Conservation (phyloP, 352 stramenopile species). For the Globisporangium paroecandrum region DNA sequence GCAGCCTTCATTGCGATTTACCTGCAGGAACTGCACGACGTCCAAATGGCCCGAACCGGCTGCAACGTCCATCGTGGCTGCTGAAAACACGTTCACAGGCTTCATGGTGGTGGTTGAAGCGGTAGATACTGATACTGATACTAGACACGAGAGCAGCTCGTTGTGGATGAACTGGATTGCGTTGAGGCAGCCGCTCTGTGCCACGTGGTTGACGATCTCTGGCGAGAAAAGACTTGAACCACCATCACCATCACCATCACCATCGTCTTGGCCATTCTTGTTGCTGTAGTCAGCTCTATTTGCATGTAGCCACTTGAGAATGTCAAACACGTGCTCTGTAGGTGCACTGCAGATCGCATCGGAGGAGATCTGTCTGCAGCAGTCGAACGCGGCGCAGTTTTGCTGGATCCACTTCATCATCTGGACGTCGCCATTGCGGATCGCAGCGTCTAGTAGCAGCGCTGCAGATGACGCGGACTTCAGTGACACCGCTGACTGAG, state of each 20-base stretch:
- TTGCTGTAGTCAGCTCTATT: neutral
- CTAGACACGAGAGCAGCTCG: neutral
- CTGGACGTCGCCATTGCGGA: neutral
- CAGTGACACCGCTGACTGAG: neutral
- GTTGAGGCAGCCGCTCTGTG: neutral
- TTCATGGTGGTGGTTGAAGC: neutral
- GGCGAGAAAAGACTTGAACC: neutral
- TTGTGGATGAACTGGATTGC: slow-evolving; percentile 8
- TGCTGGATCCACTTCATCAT: slow-evolving; percentile 11
- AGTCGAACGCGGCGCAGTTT: neutral
- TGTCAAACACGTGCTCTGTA: neutral
- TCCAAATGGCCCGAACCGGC: neutral
- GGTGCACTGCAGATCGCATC: neutral
- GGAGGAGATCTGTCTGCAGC: neutral
- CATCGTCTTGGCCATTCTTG: neutral
- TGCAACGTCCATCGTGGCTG: neutral
- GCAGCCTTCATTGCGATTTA: neutral
- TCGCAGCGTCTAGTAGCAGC: neutral
- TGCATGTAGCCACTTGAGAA: slow-evolving; percentile 1
- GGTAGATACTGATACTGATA: neutral
- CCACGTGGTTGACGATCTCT: neutral
- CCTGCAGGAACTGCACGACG: neutral
- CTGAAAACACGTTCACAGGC: neutral
- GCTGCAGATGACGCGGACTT: neutral
- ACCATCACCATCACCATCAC: neutral